A percentile compares a stretch with the other conserved stretches of the same genome.
Conservation (phyloP, 495 filamentous ascomycete genomes). For the Massariosphaeria phaeospora region DNA sequence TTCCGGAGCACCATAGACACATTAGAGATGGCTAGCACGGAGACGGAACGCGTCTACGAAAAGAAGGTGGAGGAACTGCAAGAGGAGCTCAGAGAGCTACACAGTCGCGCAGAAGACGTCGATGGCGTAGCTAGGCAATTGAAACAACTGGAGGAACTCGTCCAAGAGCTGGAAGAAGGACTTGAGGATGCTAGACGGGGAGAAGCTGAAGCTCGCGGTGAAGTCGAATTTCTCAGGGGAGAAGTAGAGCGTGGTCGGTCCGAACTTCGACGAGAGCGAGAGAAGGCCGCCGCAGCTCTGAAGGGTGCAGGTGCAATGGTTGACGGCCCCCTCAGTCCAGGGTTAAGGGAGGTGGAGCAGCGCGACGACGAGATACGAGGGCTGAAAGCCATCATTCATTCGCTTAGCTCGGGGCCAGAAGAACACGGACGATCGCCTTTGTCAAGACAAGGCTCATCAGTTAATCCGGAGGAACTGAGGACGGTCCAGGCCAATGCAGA, state of each 20-base stretch:
- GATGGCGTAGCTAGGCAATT: constrained; percentile 84
- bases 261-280: constrained; percentile 83
- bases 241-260: constrained; percentile 92
- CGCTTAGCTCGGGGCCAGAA: constrained; percentile 63
- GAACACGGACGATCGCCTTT: constrained; percentile 28
- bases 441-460: constrained; percentile 32
- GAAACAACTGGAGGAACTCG: constrained; percentile 91
- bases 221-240: constrained; percentile 92
- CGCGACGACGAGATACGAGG: constrained; percentile 96
- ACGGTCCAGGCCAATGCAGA: constrained; percentile 54
- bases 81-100: constrained; percentile 73
- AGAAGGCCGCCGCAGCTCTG: constrained; percentile 68
- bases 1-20: constrained; percentile 97
- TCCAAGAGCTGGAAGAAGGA: constrained; percentile 94
- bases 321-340: constrained; percentile 49
- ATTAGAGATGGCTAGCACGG: constrained; percentile 88
- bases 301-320: constrained; percentile 51
- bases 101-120: constrained; percentile 80
- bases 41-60: constrained; percentile 97
- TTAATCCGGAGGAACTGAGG: constrained; percentile 50
- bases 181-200: constrained; percentile 91
- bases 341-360: constrained; percentile 76
- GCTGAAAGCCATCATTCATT: constrained; percentile 96
- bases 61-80: constrained; percentile 85
- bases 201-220: constrained; percentile 93